Conservation (phyloP, 768 basidiomycete species). For the Dendrothele bispora region DNA sequence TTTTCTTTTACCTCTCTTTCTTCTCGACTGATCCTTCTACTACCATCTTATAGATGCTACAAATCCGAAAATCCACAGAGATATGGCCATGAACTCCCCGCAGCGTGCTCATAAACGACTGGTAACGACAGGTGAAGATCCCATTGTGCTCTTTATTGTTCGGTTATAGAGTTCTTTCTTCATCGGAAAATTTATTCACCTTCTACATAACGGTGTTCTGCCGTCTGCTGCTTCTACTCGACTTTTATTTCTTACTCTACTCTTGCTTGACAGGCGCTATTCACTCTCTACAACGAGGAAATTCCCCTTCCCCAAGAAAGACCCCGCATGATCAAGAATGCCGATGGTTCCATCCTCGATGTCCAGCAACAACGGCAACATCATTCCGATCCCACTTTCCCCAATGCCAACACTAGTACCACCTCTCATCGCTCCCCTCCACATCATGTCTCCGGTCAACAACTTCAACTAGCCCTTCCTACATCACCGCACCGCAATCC, state of each 20-base stretch:
- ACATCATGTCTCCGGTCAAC: conserved; percentile 19
- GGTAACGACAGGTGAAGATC: conserved; percentile 14
- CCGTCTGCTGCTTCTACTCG: neutral
- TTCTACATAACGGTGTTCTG: neutral
- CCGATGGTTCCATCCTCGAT: conserved; percentile 57
- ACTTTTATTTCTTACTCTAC: conserved; percentile 5
- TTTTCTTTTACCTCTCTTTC: conserved; percentile 19
- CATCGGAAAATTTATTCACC: neutral
- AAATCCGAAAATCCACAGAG: conserved; percentile 7
- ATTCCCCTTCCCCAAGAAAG: conserved; percentile 47
- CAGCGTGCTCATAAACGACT: conserved; percentile 56
- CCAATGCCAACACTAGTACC: too few relatives aligned
- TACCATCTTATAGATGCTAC: neutral
- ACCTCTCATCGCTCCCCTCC: conserved; percentile 41
- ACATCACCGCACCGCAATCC: conserved; percentile 46
- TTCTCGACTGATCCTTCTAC: conserved; percentile 15
- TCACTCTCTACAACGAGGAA: conserved; percentile 44
- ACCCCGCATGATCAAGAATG: conserved; percentile 56
- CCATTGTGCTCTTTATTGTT: conserved; percentile 11
- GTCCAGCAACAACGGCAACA: conserved; percentile 45
- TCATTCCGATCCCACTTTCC: too few relatives aligned
- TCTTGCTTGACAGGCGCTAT: conserved; percentile 32
- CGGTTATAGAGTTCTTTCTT: conserved; percentile 16
- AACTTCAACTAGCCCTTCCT: conserved; percentile 37
- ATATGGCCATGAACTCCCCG: conserved; percentile 61